Evolutionary conservation across 768 basidiomycete species (phyloP).

Genomic region (Podaxis rugospora): DNA sequence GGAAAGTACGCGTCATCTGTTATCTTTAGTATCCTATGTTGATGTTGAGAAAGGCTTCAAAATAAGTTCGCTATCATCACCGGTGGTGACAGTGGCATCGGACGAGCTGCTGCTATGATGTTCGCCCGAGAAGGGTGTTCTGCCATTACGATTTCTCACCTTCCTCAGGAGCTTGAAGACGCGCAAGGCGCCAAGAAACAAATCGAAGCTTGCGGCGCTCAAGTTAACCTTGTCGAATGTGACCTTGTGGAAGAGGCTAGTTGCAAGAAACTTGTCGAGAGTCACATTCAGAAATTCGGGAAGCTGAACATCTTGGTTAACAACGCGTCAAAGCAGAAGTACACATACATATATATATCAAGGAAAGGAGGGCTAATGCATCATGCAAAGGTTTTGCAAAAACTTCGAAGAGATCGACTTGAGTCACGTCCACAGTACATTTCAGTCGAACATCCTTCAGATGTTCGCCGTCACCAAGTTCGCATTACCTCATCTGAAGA

Average conservation of each 20-base stretch:
- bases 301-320: constrained; percentile 55
- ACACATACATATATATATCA: constrained; percentile 8
- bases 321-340: constrained; percentile 50
- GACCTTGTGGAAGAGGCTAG: constrained; percentile 40
- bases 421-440: constrained; percentile 49
- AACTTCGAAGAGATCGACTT: constrained; percentile 46
- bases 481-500: constrained; percentile 54
- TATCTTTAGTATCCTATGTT: neutral
- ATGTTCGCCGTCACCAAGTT: constrained; percentile 56
- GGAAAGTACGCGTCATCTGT: constrained; percentile 30
- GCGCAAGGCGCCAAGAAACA: constrained; percentile 47
- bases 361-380: neutral
- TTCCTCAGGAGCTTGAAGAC: constrained; percentile 53
- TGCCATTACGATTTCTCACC: constrained; percentile 49
- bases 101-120: constrained; percentile 43
- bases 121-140: constrained; percentile 49
- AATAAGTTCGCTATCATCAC: constrained; percentile 33
- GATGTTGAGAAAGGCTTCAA: constrained; percentile 18
- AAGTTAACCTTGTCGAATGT: constrained; percentile 29
- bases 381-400: constrained; percentile 32
- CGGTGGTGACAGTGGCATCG: constrained; percentile 45
- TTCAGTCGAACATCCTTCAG: constrained; percentile 52
- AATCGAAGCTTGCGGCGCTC: constrained; percentile 33
- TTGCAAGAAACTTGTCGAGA: constrained; percentile 41
- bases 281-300: constrained; percentile 41